Base-by-base conservation (phyloP, 2,329 filamentous ascomycete species). In the Lizonia empirigonia region DNA sequence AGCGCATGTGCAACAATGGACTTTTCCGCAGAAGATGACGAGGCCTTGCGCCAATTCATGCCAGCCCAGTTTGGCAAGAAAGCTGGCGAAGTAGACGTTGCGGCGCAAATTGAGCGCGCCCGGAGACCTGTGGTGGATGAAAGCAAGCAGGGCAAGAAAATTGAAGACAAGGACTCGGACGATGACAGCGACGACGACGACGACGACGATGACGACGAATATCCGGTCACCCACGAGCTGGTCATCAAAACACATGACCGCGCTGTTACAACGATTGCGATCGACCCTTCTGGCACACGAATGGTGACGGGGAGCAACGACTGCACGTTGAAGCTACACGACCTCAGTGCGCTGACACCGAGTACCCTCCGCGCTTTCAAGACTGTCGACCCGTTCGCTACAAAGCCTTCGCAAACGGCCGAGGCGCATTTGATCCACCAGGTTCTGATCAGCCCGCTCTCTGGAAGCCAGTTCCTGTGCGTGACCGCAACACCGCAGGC, bases 331-430 rank as follows among this genome's bases (percentile, higher is more conserved):
- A 97, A 97, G 70, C 80, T 99, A 15, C 91, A 97, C 76, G 93
- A 99, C 71, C 96, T 99, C 71, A 86, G 92, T 2, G 90, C 92
- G 37, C 95, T 99, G 88, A 97, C 93, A 0, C 91, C 92, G 1
- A 94, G 91, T 5, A 97, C 94, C 0, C 82, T 99, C 42, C 89
- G 93, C 63, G 91, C 94, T 1, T 99, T 99, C 81, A 91, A 91
- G 68, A 92, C 87, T 7, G 81, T 97, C 38, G 93, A 99, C 68
- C 93, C 94, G 0, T 92, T 87, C 63, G 84, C 86, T 42, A 84
- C 85, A 22, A 96, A 95, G 70, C 74, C 81, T 35, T 82, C 85
- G 13, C 81, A 87, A 5, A 85, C 81, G 47, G 82, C 88, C 29
- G 94, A 97, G 71, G 89, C 91, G 15, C 94, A 97, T 70, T 86